Base-by-base conservation (phyloP, 306 rosid species). In the Malus domestica region DNA sequence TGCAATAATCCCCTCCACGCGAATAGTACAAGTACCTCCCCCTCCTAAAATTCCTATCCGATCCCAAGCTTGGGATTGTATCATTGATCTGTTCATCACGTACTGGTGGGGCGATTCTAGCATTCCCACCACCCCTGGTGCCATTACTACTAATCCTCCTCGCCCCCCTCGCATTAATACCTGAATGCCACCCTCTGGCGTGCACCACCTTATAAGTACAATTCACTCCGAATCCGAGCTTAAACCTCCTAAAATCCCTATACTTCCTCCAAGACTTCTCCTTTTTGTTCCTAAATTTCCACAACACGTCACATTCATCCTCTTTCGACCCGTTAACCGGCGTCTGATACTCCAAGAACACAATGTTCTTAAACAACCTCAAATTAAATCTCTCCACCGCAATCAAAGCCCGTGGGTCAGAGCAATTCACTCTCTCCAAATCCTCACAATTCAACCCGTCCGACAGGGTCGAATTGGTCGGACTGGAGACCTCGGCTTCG, bases 221-320 rank as follows among this genome's bases (percentile, higher is more conserved):
- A 29, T 92, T 87, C 23, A 86, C 91, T 4, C 86, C 85, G 44
- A 85, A 15, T 10, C 77, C 74, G 3, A 95, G 42, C 83, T 7
- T 83, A 58, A 92, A 95, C 66, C 99, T 85, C 58, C 99, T 87
- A 46, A 96, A 96, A 74, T 96, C 99, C 69, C 99, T 91, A 27
- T 96, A 96, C 90, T 87, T 96, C 42, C 99, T 85, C 99, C 99
- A 92, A 0, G 98, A 92, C 70, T 90, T 91, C 83, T 96, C 99
- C 81, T 87, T 88, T 81, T 87, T 96, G 79, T 92, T 96, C 44
- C 99, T 83, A 76, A 96, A 96, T 75, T 90, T 82, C 99, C 99
- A 96, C 13, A 89, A 65, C 46, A 88, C 97, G 67, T 96, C 99
- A 30, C 99, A 96, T 73, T 96, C 99, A 29, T 83, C 88, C n/a